phyloP scores from a whole-genome alignment of 2,329 filamentous ascomycete genomes.

The Plectosphaerella cucumerina region DNA sequence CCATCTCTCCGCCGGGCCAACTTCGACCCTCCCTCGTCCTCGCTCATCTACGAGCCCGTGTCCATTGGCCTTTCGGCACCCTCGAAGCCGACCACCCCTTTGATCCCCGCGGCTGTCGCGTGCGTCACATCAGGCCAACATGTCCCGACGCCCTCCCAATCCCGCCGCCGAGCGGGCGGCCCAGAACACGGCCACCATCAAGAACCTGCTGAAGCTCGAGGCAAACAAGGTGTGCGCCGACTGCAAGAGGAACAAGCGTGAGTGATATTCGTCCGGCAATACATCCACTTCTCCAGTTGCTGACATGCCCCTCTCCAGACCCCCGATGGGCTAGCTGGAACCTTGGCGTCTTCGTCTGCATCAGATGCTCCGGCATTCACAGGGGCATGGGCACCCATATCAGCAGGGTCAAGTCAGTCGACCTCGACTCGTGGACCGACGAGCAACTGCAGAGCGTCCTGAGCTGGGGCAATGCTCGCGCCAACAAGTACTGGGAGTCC shows the following conservation, averaged over 20 bases:
- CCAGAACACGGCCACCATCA: constrained; percentile 90
- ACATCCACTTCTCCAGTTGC: not conserved
- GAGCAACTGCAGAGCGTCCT: constrained; percentile 93
- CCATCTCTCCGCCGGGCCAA: too few species aligned
- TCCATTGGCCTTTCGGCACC: too few species aligned
- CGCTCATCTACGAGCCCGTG: not conserved
- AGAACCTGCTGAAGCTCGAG: constrained; percentile 90
- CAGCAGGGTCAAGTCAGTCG: constrained; percentile 95
- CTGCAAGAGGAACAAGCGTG: constrained; percentile 98
- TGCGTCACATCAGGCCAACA: constrained; percentile 30
- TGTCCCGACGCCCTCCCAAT: constrained; percentile 77
- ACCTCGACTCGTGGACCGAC: constrained; percentile 97
- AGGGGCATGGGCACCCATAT: constrained; percentile 99
- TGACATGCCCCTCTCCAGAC: constrained; percentile 47
- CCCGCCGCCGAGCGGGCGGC: constrained; percentile 82
- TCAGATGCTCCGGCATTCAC: constrained; percentile 97
- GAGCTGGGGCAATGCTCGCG: constrained; percentile 91
- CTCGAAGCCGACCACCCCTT: too few species aligned
- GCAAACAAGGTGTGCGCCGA: constrained; percentile 96
- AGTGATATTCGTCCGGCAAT: constrained; percentile 26
- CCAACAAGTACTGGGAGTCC: constrained; percentile 98
- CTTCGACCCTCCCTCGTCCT: too few species aligned
- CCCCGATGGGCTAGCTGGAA: constrained; percentile 99
- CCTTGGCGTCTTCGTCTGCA: constrained; percentile 93
- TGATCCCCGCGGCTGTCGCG: not conserved